These are phyloP conservation scores for Suillus placidus DNA, from an alignment of 768 basidiomycete species.

Conservation along the genomic window DNA sequence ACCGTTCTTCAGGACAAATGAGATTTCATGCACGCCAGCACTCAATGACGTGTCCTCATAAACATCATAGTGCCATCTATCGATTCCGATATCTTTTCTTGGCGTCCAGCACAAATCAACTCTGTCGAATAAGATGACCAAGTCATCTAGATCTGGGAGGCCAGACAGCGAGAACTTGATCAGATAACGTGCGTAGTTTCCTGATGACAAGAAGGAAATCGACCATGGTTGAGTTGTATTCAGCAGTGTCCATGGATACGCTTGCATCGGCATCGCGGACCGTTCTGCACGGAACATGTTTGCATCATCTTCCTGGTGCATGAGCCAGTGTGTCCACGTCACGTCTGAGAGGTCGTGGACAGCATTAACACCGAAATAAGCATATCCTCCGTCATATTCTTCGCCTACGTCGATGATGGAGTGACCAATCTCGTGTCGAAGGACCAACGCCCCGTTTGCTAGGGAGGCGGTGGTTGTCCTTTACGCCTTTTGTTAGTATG, in stretches of 20 bases:
- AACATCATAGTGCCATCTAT: conserved; percentile 79
- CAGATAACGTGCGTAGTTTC: conserved; percentile 59
- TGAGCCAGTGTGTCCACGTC: conserved; percentile 77
- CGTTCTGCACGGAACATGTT: conserved; percentile 54
- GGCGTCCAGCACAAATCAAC: conserved; percentile 57
- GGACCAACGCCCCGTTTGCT: conserved; percentile 72
- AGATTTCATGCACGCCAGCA: conserved; percentile 58
- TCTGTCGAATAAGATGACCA: conserved; percentile 65
- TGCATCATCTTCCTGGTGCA: conserved; percentile 29
- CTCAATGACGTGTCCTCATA: conserved; percentile 41
- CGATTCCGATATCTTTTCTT: conserved; percentile 56
- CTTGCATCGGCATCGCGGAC: conserved; percentile 74
- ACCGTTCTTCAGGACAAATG: conserved; percentile 55
- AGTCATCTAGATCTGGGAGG: conserved; percentile 53
- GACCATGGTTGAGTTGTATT: conserved; percentile 63
- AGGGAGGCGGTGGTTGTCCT: conserved; percentile 78
- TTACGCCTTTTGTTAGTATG: conserved; percentile 1
- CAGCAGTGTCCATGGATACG: conserved; percentile 75
- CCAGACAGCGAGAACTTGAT: conserved; percentile 77
- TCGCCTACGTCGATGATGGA: conserved; percentile 80
- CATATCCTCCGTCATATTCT: conserved; percentile 80
- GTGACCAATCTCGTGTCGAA: conserved; percentile 81
- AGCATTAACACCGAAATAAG: conserved; percentile 73
- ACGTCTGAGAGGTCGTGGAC: conserved; percentile 46
- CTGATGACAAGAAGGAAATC: conserved; percentile 63